Evolutionary conservation across 1,284 basidiomycete genomes (phyloP).

Genomic region (Rhodofomes roseus): DNA sequence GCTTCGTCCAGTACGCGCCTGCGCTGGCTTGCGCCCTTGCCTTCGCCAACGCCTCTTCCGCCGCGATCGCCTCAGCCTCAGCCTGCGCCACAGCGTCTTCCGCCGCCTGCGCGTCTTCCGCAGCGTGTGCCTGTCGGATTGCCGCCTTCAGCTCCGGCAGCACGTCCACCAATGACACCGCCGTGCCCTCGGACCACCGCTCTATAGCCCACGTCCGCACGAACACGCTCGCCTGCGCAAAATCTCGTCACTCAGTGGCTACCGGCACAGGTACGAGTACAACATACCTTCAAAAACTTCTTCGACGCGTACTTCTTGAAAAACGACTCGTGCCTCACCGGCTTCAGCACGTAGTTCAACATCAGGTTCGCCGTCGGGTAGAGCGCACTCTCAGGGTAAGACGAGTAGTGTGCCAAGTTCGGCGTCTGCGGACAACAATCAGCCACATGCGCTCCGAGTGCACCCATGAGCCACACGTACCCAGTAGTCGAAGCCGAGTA

Average conservation of each 20-base stretch:
- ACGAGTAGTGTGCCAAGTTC: slow-evolving; percentile 90
- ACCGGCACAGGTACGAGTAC: neutral
- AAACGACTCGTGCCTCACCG: slow-evolving; percentile 72
- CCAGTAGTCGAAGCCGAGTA: slow-evolving; percentile 85
- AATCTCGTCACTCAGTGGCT: slow-evolving; percentile 1
- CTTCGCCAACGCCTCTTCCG: slow-evolving; percentile 9
- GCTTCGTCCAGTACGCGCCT: neutral
- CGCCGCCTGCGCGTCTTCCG: slow-evolving; percentile 22
- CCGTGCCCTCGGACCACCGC: slow-evolving; percentile 52
- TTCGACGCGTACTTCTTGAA: slow-evolving; percentile 82
- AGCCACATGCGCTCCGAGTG: neutral
- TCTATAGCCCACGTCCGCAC: slow-evolving; percentile 61
- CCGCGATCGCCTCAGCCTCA: slow-evolving; percentile 9
- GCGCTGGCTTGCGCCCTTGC: neutral
- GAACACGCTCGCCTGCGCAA: slow-evolving; percentile 51
- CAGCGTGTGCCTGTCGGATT: slow-evolving; percentile 35
- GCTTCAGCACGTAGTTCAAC: slow-evolving; percentile 87
- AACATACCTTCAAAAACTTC: slow-evolving; percentile 78
- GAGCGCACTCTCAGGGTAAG: slow-evolving; percentile 82
- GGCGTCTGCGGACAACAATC: slow-evolving; percentile 51
- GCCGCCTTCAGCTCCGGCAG: slow-evolving; percentile 51
- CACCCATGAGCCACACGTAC: slow-evolving; percentile 40
- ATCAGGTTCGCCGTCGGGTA: slow-evolving; percentile 89
- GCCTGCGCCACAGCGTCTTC: slow-evolving; percentile 17
- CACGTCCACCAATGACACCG: slow-evolving; percentile 49